Base-by-base conservation (phyloP, 441 rosid genomes). In the Arabidopsis lyrata region DNA sequence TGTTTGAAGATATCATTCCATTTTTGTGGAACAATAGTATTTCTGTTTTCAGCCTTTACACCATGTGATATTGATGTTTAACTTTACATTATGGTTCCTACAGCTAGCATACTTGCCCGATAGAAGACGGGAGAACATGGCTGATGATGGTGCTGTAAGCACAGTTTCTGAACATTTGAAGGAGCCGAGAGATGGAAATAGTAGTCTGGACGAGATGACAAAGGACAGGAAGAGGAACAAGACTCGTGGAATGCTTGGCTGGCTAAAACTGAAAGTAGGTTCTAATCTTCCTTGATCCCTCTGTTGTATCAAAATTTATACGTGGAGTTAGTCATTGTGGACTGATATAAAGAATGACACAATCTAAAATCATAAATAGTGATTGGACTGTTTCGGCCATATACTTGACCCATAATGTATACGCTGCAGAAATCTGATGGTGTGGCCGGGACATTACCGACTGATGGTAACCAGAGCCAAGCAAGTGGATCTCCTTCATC, bases 51-150 rank as follows among this genome's bases (percentile, higher is more conserved):
- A 29, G 53, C 63, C 38, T 58, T 36, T 52, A 39, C 11, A 42
- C 55, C 73, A 35, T 72, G 24, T 56, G 68, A 12, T 62, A 49
- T 48, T 57, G 64, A 73, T 86, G 41, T 67, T 55, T 14, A 62
- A 61, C 75, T 58, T 76, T 61, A 78, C 42, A 72, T 31, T 71
- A 60, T 72, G 84, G 61, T 75, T 57, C 60, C 49, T 81, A 81
- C 92, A 91, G 99, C 85, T 94, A 76, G 99, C 97, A 61, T 94
- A 94, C 88, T 81, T 94, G 75, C 99, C 99, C 1, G 97, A 90
- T 72, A 86, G 86, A 79, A 91, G 87, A 84, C 79, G 86, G 32
- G 95, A 87, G 58, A 82, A 81, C 83, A 70, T 76, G 50, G 62
- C 81, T 38, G 87, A 87, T 67, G 95, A 87, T 75, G 92, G 83